Evolutionary conservation across 2,329 filamentous ascomycete genomes (phyloP), one percentile per base, ranked within the genome.

Genomic region (Beauveria brongniartii): DNA sequence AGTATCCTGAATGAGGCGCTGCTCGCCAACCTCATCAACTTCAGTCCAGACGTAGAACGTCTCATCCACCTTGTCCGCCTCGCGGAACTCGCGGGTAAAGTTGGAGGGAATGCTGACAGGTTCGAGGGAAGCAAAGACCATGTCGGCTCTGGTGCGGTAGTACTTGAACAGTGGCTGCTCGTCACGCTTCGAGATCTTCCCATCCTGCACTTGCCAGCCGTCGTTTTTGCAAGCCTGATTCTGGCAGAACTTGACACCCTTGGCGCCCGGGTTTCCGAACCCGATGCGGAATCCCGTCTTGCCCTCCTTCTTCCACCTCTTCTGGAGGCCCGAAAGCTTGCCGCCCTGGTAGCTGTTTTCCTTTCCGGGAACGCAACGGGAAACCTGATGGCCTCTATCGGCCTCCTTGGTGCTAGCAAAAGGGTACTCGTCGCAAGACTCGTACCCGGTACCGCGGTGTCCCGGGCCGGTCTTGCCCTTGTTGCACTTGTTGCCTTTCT

Each of bases 221-320:
- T 67, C 66, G 16, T 67, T 67, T 24, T 62, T 57, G 54, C 65
- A 67, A 3, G 46, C 28, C 12, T 66, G 57, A 34, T 66, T 65
- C 41, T 40, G 55, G 59, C 66, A 67, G 55, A 61, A 67, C 6
- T 59, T 64, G 56, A 64, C 55, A 20, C 53, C 63, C 28, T 16
- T 16, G 37, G 53, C 24, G 1, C 61, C 62, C 2, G 64, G 65
- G 34, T 65, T 65, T n/a, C 64, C 66, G 44, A 67, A 65, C 41
- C 55, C 62, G 59, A 65, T 65, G 5, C 9, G 30, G 2, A 63
- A 51, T 2, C 43, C 40, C 20, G 46, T 56, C 43, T 63, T 59
- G 30, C 55, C 57, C 5, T 51, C 16, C 34, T 57, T 59, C 48
- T 62, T 43, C 51, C 61, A 59, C 26, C 46, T 59, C 24, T 48